Percentiles rank a stretch among this genome's conserved stretches.
These are phyloP conservation scores for Boechera retrofracta DNA, from an alignment of 345 rosid species.

Conservation along the genomic window DNA sequence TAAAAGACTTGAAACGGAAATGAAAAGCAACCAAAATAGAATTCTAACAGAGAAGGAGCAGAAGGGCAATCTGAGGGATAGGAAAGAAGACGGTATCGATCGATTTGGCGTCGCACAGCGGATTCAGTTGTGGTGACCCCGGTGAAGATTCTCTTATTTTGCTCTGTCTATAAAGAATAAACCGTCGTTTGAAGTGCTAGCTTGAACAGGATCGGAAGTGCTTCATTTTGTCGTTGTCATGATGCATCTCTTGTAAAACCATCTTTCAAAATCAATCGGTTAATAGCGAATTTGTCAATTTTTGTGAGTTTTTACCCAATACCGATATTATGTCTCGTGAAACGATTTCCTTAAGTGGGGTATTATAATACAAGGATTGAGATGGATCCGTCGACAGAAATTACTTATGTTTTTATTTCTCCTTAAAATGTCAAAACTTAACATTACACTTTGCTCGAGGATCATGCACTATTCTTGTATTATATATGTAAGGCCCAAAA, in stretches of 20 bases:
- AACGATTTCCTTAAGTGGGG: neutral
- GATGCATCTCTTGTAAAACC: neutral
- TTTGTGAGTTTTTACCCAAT: neutral
- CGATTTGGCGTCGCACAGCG: no score
- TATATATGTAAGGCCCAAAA: conserved; percentile 1
- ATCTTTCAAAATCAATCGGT: conserved; percentile 6
- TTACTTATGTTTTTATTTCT: neutral
- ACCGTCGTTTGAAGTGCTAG: no score
- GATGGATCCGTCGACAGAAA: neutral
- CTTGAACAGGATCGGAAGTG: no score
- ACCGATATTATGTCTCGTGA: neutral
- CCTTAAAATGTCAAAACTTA: neutral
- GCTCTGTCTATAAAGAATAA: no score
- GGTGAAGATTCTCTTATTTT: no score
- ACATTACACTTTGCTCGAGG: neutral
- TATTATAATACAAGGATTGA: neutral
- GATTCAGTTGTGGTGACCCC: no score
- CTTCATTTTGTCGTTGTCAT: neutral
- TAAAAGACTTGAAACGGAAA: no score
- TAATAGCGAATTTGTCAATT: neutral
- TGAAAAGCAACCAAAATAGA: no score
- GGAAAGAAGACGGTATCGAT: no score
- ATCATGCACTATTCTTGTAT: neutral
- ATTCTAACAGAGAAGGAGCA: no score
- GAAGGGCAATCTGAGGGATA: no score